Base-by-base conservation (phyloP, 371 early-diverging fungal species). In the Mortierella sp. region DNA sequence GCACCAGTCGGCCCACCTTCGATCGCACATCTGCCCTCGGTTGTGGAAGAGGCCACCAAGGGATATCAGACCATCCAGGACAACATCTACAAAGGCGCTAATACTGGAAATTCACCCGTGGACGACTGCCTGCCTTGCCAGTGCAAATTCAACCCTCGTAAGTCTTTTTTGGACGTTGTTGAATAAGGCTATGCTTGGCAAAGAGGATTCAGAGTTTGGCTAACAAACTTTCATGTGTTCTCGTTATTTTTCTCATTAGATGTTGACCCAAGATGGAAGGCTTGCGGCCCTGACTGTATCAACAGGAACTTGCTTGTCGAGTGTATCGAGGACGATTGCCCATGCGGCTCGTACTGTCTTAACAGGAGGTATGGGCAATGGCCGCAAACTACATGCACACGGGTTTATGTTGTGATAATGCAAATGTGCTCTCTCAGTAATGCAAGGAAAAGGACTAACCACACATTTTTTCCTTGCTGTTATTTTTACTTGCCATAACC, bases 221-320 rank as follows among this genome's bases (percentile, higher is more conserved):
- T 14, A 26, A 34, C 74, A n/a, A 48, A 24, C 11, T 55, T 21
- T n/a, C 28, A 40, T 26, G 19, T 11, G 16, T 46, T 51, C 59
- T 19, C 31, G n/a, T 31, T 44, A n/a, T 26, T 64, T 31, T 44
- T 28, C 6, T 24, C 31, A 40, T 48, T 67, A 82, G 78, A 77
- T 74, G 70, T 84, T 69, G 86, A 86, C 31, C 86, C 86, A 59
- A 71, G 74, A 70, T 86, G 86, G 86, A 86, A 86, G 67, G 98
- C 98, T 0, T 98, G 98, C 84, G 98, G 98, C n/a, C 95, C 95
- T 44, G 93, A 93, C 74, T 99, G 99, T 88, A 97, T 98, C 88
- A 99, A 99, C 87, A 90, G 98, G 70, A 93, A 94, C 87, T 90
- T 98, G 79, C 95, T 95, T 76, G 96, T 98, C 82, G 99, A 99